Percentiles rank a stretch among this genome's conserved stretches.
These are phyloP conservation scores for Juglanconis oblonga DNA, from an alignment of 2,329 filamentous ascomycete genomes.

Conservation along the genomic window DNA sequence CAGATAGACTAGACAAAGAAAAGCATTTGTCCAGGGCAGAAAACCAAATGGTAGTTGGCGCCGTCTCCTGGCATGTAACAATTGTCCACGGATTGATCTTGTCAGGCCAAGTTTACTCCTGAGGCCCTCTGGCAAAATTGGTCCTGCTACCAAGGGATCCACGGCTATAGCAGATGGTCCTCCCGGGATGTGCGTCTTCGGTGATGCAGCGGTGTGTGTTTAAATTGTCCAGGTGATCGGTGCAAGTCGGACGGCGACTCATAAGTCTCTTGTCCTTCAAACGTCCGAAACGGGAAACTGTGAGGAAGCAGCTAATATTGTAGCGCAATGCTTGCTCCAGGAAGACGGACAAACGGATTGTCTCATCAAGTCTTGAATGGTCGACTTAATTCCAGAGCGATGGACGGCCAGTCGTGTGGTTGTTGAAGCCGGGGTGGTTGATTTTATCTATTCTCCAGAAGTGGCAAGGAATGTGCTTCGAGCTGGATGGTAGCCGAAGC, in stretches of 20 bases:
- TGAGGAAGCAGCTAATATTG: constrained; percentile 12
- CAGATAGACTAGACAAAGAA: constrained; percentile 10
- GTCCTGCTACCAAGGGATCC: constrained; percentile 11
- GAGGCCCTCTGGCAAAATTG: constrained; percentile 7
- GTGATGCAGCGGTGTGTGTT: constrained; percentile 16
- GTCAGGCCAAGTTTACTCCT: constrained; percentile 16
- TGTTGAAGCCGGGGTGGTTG: constrained; percentile 10
- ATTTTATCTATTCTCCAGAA: constrained; percentile 15
- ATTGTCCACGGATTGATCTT: constrained; percentile 13
- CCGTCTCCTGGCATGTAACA: not conserved
- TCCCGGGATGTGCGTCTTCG: constrained; percentile 13
- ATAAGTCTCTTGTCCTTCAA: constrained; percentile 9
- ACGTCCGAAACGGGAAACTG: constrained; percentile 9
- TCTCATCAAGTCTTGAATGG: constrained; percentile 11
- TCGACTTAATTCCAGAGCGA: constrained; percentile 12
- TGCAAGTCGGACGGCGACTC: constrained; percentile 15
- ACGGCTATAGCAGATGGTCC: constrained; percentile 17
- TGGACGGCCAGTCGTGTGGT: not conserved
- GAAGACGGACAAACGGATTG: constrained; percentile 10
- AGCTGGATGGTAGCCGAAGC: constrained; percentile 13
- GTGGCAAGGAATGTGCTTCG: constrained; percentile 12
- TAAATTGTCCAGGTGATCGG: constrained; percentile 11
- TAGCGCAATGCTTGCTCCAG: constrained; percentile 12
- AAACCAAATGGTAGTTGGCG: constrained; percentile 6
- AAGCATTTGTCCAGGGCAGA: constrained; percentile 10